Percentiles rank a stretch among this genome's conserved stretches.
Conservation (phyloP, 2,329 filamentous ascomycete species). For the Trichoderma semiorbis region DNA sequence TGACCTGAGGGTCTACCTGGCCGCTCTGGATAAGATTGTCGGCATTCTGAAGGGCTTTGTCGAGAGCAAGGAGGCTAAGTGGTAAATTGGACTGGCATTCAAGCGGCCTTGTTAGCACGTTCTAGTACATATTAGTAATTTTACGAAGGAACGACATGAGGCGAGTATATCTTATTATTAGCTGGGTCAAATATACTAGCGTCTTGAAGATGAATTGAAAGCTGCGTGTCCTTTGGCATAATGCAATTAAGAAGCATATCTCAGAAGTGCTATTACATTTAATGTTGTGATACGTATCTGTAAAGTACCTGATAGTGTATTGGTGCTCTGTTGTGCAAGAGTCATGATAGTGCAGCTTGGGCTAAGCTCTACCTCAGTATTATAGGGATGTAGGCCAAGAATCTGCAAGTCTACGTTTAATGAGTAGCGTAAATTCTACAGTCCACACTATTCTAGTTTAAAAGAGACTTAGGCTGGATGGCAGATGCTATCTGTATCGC, state of each 20-base stretch:
- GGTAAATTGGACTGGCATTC: constrained; percentile 35
- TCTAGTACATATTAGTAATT: constrained; percentile 9
- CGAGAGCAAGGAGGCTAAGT: constrained; percentile 55
- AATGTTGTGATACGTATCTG: not conserved
- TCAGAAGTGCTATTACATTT: not conserved
- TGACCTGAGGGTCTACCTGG: constrained; percentile 69
- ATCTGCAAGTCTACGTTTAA: not conserved
- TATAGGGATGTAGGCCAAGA: not conserved
- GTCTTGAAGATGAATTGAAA: not conserved
- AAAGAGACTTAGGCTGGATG: not conserved
- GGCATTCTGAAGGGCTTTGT: constrained; percentile 66
- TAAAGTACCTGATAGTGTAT: not conserved
- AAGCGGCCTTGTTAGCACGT: not conserved
- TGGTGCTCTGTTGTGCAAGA: not conserved
- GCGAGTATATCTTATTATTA: constrained; percentile 1
- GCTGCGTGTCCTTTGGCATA: not conserved
- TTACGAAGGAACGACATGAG: constrained; percentile 5
- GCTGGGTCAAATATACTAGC: not conserved
- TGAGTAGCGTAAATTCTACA: not conserved
- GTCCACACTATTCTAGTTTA: not conserved
- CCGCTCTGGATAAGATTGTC: constrained; percentile 73
- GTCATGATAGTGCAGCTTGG: not conserved
- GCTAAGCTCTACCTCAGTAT: not conserved
- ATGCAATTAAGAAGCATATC: too few relatives aligned
- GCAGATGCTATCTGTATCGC: not conserved